Evolutionary conservation across 2,329 filamentous ascomycete species (phyloP), one percentile per base, ranked within the genome.

Genomic region (Calonectria pseudoturangicola): DNA sequence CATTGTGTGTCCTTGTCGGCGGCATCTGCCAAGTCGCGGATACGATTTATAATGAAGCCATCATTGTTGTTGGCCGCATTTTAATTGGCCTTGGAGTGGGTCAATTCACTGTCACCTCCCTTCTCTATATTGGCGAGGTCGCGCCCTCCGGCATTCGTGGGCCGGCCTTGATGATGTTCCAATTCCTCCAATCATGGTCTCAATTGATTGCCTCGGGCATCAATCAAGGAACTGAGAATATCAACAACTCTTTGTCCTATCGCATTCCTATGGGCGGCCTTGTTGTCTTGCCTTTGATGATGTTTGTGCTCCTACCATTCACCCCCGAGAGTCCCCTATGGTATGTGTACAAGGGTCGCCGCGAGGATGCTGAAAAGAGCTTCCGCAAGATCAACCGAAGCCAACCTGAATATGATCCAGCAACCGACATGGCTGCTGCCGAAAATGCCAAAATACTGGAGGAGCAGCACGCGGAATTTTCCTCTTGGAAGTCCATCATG

Each of bases 401-500:
- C 68, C 73, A 79, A n/a, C 56, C 68, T 2, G 65, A 64, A 16
- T 85, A 85, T 68, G 75, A 82, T 39, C 78, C 82, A 3, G 45
- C 74, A 1, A 62, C 68, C 8, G 75, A 76, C 43, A 33, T 79
- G 21, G 66, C 66, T 8, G 73, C 83, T 13, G 73, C 79, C 10
- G 75, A 80, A 60, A 76, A 70, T 25, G 25, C 41, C 1, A 47
- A 33, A 30, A 18, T 10, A 3, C 71, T 74, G 4, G 81, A 83
- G 47, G 71, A 77, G 21, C 73, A 79, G 21, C 68, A 79, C 50
- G 76, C 77, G 1, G 75, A 77, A 13, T 74, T 81, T 54, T 85
- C 84, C 1, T 82, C 80, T 43, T 87, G 86, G 86, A 64, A 70
- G 13, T 79, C 80, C 0, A 78, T 87, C 3, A 9, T 87, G 69